Evolutionary conservation across 2,329 filamentous ascomycete genomes (phyloP).

Genomic region (Colletotrichum sp.): DNA sequence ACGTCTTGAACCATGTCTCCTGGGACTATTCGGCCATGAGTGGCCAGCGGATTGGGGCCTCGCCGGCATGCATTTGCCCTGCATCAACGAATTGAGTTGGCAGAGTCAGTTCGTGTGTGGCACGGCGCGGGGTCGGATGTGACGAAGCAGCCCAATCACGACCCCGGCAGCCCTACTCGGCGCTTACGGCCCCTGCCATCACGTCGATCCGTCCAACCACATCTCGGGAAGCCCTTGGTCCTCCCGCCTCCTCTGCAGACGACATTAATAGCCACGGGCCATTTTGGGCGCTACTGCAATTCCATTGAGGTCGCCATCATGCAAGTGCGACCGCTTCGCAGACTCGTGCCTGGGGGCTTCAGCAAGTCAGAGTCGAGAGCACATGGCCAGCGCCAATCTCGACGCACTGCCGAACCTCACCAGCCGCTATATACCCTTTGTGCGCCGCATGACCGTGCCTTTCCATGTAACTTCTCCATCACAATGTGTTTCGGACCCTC

Average conservation of each 20-base stretch:
- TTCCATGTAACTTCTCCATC: slow-evolving; percentile 52
- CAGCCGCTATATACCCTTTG: slow-evolving; percentile 64
- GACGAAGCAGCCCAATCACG: slow-evolving; percentile 29
- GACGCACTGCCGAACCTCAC: slow-evolving; percentile 52
- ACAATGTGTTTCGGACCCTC: slow-evolving; percentile 56
- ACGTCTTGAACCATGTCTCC: background rate
- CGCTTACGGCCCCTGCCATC: slow-evolving; percentile 43
- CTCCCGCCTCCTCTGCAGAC: slow-evolving; percentile 30
- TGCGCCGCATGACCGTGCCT: slow-evolving; percentile 45
- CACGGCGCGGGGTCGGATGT: slow-evolving; percentile 23
- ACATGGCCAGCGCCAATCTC: slow-evolving; percentile 45
- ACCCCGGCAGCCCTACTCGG: slow-evolving; percentile 26
- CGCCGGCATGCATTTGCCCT: background rate
- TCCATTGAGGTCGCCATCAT: slow-evolving; percentile 40
- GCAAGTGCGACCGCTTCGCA: slow-evolving; percentile 37
- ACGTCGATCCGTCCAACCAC: slow-evolving; percentile 46
- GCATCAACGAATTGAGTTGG: slow-evolving; percentile 21
- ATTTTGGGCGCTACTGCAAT: slow-evolving; percentile 36
- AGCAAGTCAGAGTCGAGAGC: slow-evolving; percentile 49
- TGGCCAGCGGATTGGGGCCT: background rate
- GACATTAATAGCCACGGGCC: slow-evolving; percentile 30
- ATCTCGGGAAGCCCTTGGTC: slow-evolving; percentile 23
- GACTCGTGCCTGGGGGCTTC: slow-evolving; percentile 31
- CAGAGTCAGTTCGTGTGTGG: slow-evolving; percentile 14
- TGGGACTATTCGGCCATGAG: background rate